Evolutionary conservation across 2,329 filamentous ascomycete genomes (phyloP), one percentile per base, ranked within the genome.

Genomic region (Davidsoniella eucalypti): DNA sequence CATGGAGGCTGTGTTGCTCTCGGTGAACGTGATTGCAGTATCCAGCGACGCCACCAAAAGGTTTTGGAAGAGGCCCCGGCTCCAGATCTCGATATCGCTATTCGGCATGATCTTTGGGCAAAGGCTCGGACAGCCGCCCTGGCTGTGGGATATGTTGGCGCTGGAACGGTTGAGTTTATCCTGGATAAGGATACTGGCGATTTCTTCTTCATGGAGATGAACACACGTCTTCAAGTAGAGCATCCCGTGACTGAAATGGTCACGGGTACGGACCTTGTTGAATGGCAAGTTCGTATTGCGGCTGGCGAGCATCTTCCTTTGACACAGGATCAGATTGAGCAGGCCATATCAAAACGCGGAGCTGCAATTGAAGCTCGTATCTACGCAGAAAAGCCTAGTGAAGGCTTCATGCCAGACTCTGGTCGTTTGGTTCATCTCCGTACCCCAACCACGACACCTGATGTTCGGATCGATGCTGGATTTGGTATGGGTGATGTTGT

Each of bases 311-410:
- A 64, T 56, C 63, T 79, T 49, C 75, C 75, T 2, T 60, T 78
- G 54, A 71, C 68, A 1, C 75, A 78, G 56, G 66, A 66, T 26
- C 67, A 76, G 58, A 83, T 96, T 41, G 85, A 90, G 44, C 77
- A 64, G 40, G 73, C 78, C 55, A 96, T 98, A 62, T 71, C 71
- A 33, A 71, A 74, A 56, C 73, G 80, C 43, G 92, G 92, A 2
- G 85, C 88, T 59, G 92, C 88, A 9, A 93, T 98, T 54, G 92
- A 98, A 69, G 90, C 90, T 14, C 76, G 92, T 52, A 94, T 98
- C 57, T 98, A 98, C 63, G 92, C 92, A 7, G 92, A 98, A 64
- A 94, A 88, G 59, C 92, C 92, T 1, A 83, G 85, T 57, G 84
- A 75, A 63, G 87, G 87, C 50, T 98, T 98, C 66, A 81, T 95